Evolutionary conservation across 106 monocot species (phyloP), one percentile per base, ranked within the genome.

Genomic region (Allium sativum): DNA sequence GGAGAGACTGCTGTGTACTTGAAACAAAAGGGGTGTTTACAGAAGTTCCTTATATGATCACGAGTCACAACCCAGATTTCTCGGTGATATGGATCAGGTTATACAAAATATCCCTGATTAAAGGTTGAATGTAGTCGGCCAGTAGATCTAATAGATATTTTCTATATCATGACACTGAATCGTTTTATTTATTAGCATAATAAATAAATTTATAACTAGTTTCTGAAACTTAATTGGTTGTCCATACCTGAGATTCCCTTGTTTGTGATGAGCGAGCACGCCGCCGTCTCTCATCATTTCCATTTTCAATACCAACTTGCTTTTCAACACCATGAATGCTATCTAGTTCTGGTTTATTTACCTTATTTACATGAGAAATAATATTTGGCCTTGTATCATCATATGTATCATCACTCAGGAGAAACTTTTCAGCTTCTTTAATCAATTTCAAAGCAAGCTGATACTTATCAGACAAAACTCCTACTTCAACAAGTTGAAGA

Each of bases 301-400:
- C 66, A 65, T 64, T 77, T 56, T 73, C 73, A 62, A 67, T 42
- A 22, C 61, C 21, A 45, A 57, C 45, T 19, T 7, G 22, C 65
- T 73, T 70, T 45, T 54, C 70, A 56, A 72, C 16, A 70, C 44
- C 62, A 20, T 74, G 56, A 50, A 62, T 62, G 59, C 17, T 55
- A 55, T 62, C 70, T 43, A 18, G 19, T 12, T 76, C 79, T 31
- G 59, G 21, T 62, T 79, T 79, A 31, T 82, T 73, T 55, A 68
- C 61, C 63, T 83, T 83, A 61, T 77, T 65, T 52, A 83, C 64
- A 63, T 68, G 76, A 42, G 79, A 18, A 57, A 83, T 74, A 62
- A 87, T 83, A 62, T 73, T 87, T 31, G 87, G 87, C 13, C 73
- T 66, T 57, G 62, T 62, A 62, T 62, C 62, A 48, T 55, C 67